These are phyloP conservation scores for Maudiozyma turicensis DNA, from an alignment of 805 yeast genomes.

Conservation along the genomic window DNA sequence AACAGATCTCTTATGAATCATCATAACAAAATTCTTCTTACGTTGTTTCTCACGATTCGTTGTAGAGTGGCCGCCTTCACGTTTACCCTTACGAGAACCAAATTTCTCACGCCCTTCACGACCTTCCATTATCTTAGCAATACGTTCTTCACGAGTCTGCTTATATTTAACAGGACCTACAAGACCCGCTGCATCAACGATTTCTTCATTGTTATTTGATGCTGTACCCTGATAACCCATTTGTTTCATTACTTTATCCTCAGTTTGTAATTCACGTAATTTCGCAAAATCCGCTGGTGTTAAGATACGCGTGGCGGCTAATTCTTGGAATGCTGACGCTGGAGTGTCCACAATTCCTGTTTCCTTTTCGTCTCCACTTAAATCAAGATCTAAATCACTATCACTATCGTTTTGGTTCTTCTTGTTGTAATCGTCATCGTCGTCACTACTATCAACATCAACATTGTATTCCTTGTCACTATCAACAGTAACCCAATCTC, in stretches of 20 bases:
- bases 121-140: constrained; percentile 82
- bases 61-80: constrained; percentile 70
- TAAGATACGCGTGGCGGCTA: constrained; percentile 67
- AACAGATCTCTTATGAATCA: constrained; percentile 89
- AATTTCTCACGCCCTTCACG: constrained; percentile 86
- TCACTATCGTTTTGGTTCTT: constrained; percentile 30
- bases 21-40: constrained; percentile 98
- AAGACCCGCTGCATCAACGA: constrained; percentile 68
- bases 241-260: constrained; percentile 77
- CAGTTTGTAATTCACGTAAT: constrained; percentile 72
- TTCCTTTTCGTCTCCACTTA: constrained; percentile 15
- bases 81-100: constrained; percentile 80
- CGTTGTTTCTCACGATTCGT: constrained; percentile 94
- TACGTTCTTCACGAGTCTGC: constrained; percentile 81
- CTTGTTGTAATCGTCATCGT: constrained; percentile 31
- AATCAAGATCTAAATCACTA: constrained; percentile 44
- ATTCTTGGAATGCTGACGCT: constrained; percentile 37
- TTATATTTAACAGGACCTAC: constrained; percentile 70
- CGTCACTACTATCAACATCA: constrained; percentile 40
- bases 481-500: constrained; percentile 87
- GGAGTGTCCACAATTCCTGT: constrained; percentile 20
- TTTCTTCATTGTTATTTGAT: constrained; percentile 53
- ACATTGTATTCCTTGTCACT: constrained; percentile 68
- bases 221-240: constrained; percentile 40
- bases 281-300: constrained; percentile 98